Evolutionary conservation across 257 asterid genomes (phyloP), one percentile per base, ranked within the genome.

Genomic region (Catharanthus roseus): DNA sequence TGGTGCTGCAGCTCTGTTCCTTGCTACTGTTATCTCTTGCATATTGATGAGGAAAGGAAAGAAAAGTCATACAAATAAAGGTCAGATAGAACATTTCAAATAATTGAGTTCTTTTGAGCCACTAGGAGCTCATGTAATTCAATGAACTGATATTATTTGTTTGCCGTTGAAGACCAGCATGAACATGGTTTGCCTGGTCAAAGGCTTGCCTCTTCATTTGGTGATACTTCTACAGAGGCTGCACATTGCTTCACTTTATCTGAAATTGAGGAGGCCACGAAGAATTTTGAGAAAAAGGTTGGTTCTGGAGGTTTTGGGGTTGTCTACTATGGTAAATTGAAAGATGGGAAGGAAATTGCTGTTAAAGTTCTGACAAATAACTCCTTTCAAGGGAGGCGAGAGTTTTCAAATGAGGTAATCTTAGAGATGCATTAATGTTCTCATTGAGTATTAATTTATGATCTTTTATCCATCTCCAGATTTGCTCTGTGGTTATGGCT

Each of bases 301-400:
- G 97, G 99, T 28, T 86, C 97, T 5, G 99, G 99, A 72, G 97
- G 97, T 39, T 95, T 91, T 69, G 99, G 99, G 67, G 84, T 95
- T 62, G 99, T 95, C 6, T 88, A 83, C 77, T 95, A 89, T 66
- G 99, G 99, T 71, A 87, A 74, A 74, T 74, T 95, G 79, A 77
- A 78, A 67, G 93, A 95, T n/a, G 96, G 88, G 61, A 86, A 74
- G 81, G 99, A 95, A 88, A 95, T 95, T 78, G 99, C 99, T 0
- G 99, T 95, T 72, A 95, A 95, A 78, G 78, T 86, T 58, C 81
- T 91, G 81, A 91, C 89, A 19, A 95, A 90, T 67, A 88, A 95
- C 83, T 88, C 97, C 56, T 95, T 88, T 80, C 99, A 91, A 79
- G 97, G 97, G 38, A 95, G 86, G 75, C 88, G 97, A 51, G 99